Base-by-base conservation (phyloP, 306 rosid species). In the Parietaria judaica region DNA sequence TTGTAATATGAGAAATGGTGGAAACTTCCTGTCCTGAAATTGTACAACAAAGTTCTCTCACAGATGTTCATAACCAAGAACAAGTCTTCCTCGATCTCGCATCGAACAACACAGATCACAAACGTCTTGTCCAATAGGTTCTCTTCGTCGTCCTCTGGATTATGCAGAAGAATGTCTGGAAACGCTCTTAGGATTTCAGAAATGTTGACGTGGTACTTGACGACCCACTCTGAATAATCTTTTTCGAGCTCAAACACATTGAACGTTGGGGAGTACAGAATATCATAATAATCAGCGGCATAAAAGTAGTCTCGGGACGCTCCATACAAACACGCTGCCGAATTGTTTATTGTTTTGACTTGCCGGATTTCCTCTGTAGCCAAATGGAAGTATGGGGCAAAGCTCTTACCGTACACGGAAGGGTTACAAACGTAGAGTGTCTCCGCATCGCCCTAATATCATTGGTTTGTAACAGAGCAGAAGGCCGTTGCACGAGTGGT, bases 221-320 rank as follows among this genome's bases (percentile, higher is more conserved):
- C 66, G 58, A 60, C 56, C 82, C 82, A 73, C 11, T 64, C 41
- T 8, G 76, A 70, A 46, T 73, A 66, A 36, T 78, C 64, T 6
- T 6, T 52, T 43, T 41, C 51, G 76, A 73, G 57, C 56, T 73
- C 74, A 15, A 60, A 66, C 12, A 77, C 78, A 23, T 71, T 51
- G 60, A 69, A 73, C n/a, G n/a, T n/a, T n/a, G n/a, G n/a, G n/a
- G n/a, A n/a, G n/a, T n/a, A n/a, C n/a, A n/a, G n/a, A n/a, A n/a
- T n/a, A n/a, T n/a, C n/a, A n/a, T n/a, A n/a, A n/a, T n/a, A n/a
- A n/a, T n/a, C n/a, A n/a, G n/a, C n/a, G n/a, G n/a, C n/a, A n/a
- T n/a, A n/a, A 8, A n/a, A n/a, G n/a, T n/a, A n/a, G n/a, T n/a
- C n/a, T n/a, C n/a, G n/a, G n/a, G n/a, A n/a, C n/a, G n/a, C n/a